These are phyloP conservation scores for Cymbidium sinense DNA, from an alignment of 106 monocot genomes.

Conservation along the genomic window DNA sequence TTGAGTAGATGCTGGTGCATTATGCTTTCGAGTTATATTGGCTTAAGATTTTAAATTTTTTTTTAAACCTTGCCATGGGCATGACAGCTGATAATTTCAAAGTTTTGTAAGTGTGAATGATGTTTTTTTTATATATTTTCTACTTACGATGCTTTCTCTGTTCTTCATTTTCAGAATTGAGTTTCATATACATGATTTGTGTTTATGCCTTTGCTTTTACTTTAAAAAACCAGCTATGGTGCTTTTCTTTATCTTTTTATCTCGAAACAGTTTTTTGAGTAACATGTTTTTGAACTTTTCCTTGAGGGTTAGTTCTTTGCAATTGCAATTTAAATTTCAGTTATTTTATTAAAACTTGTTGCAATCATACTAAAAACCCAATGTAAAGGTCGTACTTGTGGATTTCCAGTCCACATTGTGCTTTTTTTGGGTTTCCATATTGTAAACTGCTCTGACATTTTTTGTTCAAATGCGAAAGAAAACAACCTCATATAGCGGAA, in stretches of 20 bases:
- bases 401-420: slow-evolving; percentile 1
- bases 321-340: neutral
- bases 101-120: neutral
- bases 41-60: neutral
- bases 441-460: neutral
- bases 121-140: neutral
- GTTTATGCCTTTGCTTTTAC: neutral
- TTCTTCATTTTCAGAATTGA: neutral
- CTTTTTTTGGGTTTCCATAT: neutral
- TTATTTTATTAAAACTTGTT: neutral
- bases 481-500: neutral
- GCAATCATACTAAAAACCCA: neutral
- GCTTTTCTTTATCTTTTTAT: neutral
- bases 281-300: neutral
- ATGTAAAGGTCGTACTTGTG: neutral
- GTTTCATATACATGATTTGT: neutral
- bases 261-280: neutral
- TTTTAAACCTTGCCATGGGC: neutral
- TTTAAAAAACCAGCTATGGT: neutral
- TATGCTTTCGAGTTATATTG: neutral
- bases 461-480: neutral
- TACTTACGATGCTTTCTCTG: neutral
- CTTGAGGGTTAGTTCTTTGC: neutral
- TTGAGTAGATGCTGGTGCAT: too few relatives aligned
- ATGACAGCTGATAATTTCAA: neutral